Evolutionary conservation across 2,329 filamentous ascomycete genomes (phyloP).

Genomic region (Fusarium luffae): DNA sequence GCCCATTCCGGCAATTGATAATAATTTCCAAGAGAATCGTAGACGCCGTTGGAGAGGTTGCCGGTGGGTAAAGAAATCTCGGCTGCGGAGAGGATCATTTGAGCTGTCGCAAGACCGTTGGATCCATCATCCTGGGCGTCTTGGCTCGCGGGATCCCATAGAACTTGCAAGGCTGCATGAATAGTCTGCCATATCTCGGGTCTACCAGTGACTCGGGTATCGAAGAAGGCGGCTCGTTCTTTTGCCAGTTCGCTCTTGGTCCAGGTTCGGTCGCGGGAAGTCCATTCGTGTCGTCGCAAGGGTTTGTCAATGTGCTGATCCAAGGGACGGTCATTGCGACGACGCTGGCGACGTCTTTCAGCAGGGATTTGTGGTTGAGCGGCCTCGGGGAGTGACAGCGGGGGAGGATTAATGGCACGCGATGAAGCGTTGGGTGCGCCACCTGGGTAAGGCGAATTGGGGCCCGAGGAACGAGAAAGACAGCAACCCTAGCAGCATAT

Average conservation of each 20-base stretch:
- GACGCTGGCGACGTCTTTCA: constrained; percentile 50
- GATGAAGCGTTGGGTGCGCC: constrained; percentile 62
- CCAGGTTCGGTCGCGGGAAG: constrained; percentile 72
- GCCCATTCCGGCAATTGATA: constrained; percentile 77
- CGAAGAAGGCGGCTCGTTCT: constrained; percentile 87
- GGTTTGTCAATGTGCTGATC: constrained; percentile 77
- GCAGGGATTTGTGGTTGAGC: constrained; percentile 39
- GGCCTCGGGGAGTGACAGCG: constrained; percentile 49
- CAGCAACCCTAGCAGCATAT: constrained; percentile 62
- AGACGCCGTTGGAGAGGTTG: constrained; percentile 76
- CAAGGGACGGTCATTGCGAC: constrained; percentile 55
- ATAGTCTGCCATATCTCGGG: constrained; percentile 85
- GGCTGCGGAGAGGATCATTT: constrained; percentile 81
- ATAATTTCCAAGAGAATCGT: constrained; percentile 75
- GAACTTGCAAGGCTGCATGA: constrained; percentile 71
- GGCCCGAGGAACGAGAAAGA: constrained; percentile 63
- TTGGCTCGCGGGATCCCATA: constrained; percentile 68
- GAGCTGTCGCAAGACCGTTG: constrained; percentile 72
- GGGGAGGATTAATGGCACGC: constrained; percentile 63
- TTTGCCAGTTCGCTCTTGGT: constrained; percentile 74
- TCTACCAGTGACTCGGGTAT: constrained; percentile 83
- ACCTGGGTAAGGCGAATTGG: constrained; percentile 65
- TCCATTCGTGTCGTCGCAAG: constrained; percentile 73
- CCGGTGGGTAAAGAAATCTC: constrained; percentile 81
- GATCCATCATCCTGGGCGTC: constrained; percentile 52